These are phyloP conservation scores for Colletotrichum sp. DNA, from an alignment of 2,329 filamentous ascomycete species.

Conservation along the genomic window DNA sequence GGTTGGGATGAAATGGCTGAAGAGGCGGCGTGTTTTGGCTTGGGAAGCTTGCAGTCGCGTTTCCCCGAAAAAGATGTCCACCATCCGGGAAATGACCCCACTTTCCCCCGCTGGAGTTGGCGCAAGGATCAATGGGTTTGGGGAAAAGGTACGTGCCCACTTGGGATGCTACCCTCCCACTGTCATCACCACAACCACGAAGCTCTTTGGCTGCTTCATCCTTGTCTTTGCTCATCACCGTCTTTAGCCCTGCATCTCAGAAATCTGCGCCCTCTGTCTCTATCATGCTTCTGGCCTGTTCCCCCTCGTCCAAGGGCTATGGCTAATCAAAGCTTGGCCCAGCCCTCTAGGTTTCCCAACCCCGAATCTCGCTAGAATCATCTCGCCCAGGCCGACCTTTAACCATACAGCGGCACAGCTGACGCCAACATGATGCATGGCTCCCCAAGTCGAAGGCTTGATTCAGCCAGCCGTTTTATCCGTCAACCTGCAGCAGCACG, in stretches of 20 bases:
- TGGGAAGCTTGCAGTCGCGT: constrained; percentile 1
- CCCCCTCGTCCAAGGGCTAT: not conserved
- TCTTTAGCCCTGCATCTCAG: not conserved
- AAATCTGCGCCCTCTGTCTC: not conserved
- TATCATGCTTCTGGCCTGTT: not conserved
- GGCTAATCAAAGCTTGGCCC: not conserved
- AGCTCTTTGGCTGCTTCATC: not conserved
- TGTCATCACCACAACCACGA: not conserved
- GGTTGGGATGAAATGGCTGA: not conserved
- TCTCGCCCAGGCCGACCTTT: not conserved
- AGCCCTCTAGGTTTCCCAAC: not conserved
- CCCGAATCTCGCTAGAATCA: not conserved
- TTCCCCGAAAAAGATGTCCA: not conserved
- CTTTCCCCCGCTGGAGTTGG: not conserved
- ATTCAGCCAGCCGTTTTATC: not conserved
- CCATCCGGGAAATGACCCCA: not conserved
- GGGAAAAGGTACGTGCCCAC: not conserved
- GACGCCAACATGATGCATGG: not conserved
- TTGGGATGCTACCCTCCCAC: not conserved
- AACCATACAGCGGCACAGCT: not conserved
- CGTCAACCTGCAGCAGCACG: not conserved
- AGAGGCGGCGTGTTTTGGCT: constrained; percentile 5
- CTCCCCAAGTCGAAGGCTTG: not conserved
- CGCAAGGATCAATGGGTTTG: not conserved
- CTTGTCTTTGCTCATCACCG: not conserved